Conservation (phyloP, 805 yeast genomes). For the Candida patagonica region DNA sequence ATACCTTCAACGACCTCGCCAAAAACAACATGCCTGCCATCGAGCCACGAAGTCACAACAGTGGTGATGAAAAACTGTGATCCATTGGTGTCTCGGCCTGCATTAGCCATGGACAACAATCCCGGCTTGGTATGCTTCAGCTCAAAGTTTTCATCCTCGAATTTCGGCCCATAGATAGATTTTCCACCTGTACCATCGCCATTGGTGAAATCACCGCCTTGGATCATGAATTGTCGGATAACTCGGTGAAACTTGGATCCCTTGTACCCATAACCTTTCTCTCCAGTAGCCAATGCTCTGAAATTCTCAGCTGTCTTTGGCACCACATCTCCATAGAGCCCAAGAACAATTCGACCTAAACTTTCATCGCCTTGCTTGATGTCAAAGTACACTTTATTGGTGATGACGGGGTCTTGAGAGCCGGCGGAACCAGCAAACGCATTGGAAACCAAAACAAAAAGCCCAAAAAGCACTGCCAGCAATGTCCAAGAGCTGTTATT, state of each 20-base stretch:
- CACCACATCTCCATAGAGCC: slow-evolving; percentile 76
- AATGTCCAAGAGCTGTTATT: slow-evolving; percentile 19
- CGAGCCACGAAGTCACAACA: slow-evolving; percentile 82
- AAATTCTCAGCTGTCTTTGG: slow-evolving; percentile 89
- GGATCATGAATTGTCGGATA: slow-evolving; percentile 66
- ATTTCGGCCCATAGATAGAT: slow-evolving; percentile 66
- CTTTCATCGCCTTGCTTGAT: slow-evolving; percentile 66
- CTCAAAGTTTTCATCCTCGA: slow-evolving; percentile 71
- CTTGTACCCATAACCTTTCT: slow-evolving; percentile 58
- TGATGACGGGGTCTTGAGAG: slow-evolving; percentile 37
- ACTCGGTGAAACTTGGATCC: slow-evolving; percentile 66
- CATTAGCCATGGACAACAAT: slow-evolving; percentile 67
- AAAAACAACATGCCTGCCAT: slow-evolving; percentile 91
- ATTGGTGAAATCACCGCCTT: slow-evolving; percentile 76
- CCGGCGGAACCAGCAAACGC: slow-evolving; percentile 14
- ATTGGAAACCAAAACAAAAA: slow-evolving; percentile 12
- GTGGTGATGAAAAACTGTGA: slow-evolving; percentile 95
- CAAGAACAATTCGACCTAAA: slow-evolving; percentile 78
- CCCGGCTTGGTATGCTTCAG: slow-evolving; percentile 51
- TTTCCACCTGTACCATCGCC: slow-evolving; percentile 63
- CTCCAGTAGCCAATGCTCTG: slow-evolving; percentile 68
- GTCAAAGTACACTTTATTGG: slow-evolving; percentile 80
- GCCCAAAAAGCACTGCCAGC: slow-evolving; percentile 15
- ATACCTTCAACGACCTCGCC: slow-evolving; percentile 83
- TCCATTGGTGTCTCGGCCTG: slow-evolving; percentile 67